A percentile compares a stretch with the other conserved stretches of the same genome.
Evolutionary conservation across 2,329 filamentous ascomycete species (phyloP).

Genomic region (Didymella sp.): DNA sequence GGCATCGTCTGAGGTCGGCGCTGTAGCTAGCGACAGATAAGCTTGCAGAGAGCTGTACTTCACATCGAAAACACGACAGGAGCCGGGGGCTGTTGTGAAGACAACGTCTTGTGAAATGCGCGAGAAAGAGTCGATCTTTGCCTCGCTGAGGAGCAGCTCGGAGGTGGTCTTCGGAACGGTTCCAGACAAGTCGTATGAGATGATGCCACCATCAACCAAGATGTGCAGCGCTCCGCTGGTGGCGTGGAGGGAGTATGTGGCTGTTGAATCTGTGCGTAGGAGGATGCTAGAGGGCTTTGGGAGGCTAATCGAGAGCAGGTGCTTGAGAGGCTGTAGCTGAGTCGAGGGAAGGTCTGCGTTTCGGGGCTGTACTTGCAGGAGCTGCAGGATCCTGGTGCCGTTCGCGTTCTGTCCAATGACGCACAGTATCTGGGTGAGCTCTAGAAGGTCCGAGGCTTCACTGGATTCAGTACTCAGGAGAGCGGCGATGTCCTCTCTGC

Average conservation of each 20-base stretch:
- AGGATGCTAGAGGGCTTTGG: constrained; percentile 28
- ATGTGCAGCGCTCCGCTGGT: constrained; percentile 70
- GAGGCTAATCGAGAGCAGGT: constrained; percentile 42
- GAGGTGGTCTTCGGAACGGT: constrained; percentile 67
- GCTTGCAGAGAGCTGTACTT: constrained; percentile 65
- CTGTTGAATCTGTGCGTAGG: constrained; percentile 7
- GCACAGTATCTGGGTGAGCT: constrained; percentile 48
- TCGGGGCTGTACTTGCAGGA: constrained; percentile 43
- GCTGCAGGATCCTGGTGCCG: constrained; percentile 28
- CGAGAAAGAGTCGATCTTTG: constrained; percentile 66
- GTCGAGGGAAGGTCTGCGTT: constrained; percentile 39
- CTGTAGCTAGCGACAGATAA: constrained; percentile 44
- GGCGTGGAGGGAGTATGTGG: constrained; percentile 65
- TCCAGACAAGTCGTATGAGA: constrained; percentile 68
- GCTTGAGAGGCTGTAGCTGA: constrained; percentile 41
- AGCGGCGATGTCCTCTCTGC: constrained; percentile 54
- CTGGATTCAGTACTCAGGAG: constrained; percentile 43
- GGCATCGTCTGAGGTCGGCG: constrained; percentile 34
- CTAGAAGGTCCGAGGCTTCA: constrained; percentile 38
- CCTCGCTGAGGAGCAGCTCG: constrained; percentile 58
- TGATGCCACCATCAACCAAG: constrained; percentile 61
- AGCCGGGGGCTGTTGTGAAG: constrained; percentile 64
- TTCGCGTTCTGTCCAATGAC: constrained; percentile 35
- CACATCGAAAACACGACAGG: constrained; percentile 68
- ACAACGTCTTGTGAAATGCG: constrained; percentile 71